Evolutionary conservation across 768 basidiomycete genomes (phyloP), one percentile per base, ranked within the genome.

Genomic region (Boletus rubropictus): DNA sequence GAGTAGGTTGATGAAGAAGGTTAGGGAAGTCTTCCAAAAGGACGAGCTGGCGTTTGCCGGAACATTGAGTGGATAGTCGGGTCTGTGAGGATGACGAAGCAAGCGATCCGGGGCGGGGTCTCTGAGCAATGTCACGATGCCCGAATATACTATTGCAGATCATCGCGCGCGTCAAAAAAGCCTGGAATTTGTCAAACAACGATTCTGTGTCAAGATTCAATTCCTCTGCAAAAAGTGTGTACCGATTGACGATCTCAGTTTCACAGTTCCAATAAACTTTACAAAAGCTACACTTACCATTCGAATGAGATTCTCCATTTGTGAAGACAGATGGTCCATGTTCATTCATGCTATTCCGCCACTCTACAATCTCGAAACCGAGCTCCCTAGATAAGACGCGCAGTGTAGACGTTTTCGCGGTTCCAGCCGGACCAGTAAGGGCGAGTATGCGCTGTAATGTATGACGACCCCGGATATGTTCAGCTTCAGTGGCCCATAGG

Each of bases 11-110:
- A 66, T 92, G 90, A 5, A 90, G 70, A 45, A 97, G 79, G 60
- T 98, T 97, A 0, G 95, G 96, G 1, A 99, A 76, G 47, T 94
- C 88, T 66, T 94, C 90, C 7, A 96, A 71, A 4, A 97, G 79
- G 43, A 97, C 75, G 6, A 94, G 59, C 28, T 82, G 81, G 0
- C 74, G 76, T 53, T 68, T 69, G 41, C 50, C 44, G 24, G 46
- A 40, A 46, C 27, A 41, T 17, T 36, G 50, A 2, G 38, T 12
- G 9, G 46, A 34, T 17, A 47, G 15, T 31, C 22, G 48, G 20
- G 36, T 12, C 22, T 46, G 48, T 11, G 48, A 56, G 25, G 6
- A 21, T 39, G 46, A 32, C 5, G 28, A 27, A 25, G 49, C 46
- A 29, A 40, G 42, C 17, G 48, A 41, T 4, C 20, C 37, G 9